phyloP scores from a whole-genome alignment of 2,329 filamentous ascomycete species.

The Tolypocladium guangdongense region DNA sequence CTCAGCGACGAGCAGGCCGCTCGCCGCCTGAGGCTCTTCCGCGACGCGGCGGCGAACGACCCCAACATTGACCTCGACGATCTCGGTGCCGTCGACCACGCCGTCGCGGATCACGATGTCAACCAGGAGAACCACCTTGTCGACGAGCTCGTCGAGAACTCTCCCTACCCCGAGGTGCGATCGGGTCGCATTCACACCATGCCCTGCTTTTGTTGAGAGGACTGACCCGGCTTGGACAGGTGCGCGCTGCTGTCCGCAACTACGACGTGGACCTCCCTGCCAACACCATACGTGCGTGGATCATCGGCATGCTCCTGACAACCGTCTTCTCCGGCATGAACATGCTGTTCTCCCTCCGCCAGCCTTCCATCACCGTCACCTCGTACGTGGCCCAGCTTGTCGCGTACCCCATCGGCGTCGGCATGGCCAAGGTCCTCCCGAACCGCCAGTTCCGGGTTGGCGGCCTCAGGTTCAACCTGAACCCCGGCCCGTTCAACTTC shows the following conservation, averaged over 20 bases:
- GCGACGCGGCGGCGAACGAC: neutral
- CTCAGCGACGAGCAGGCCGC: neutral
- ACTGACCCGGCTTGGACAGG: slow-evolving; percentile 5
- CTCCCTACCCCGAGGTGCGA: neutral
- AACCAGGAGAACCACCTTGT: neutral
- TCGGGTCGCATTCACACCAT: no score
- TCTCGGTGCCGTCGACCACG: neutral
- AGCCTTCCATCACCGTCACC: slow-evolving; percentile 26
- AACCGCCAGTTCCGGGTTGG: slow-evolving; percentile 28
- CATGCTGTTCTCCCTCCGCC: slow-evolving; percentile 25
- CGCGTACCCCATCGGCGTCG: slow-evolving; percentile 30
- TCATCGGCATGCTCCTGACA: slow-evolving; percentile 32
- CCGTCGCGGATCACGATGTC: neutral
- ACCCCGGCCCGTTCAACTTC: slow-evolving; percentile 37
- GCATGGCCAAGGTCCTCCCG: slow-evolving; percentile 31
- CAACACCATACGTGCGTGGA: slow-evolving; percentile 31
- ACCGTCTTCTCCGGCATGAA: slow-evolving; percentile 34
- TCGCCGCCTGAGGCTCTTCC: neutral
- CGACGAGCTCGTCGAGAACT: neutral
- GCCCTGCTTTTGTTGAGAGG: no score
- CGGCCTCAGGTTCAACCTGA: slow-evolving; percentile 31
- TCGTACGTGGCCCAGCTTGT: slow-evolving; percentile 28
- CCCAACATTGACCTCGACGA: neutral
- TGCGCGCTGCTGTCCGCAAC: slow-evolving; percentile 24
- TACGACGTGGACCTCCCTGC: slow-evolving; percentile 23